Evolutionary conservation across 1,284 basidiomycete species (phyloP), one percentile per base, ranked within the genome.

Genomic region (Pseudozyma hubeiensis): DNA sequence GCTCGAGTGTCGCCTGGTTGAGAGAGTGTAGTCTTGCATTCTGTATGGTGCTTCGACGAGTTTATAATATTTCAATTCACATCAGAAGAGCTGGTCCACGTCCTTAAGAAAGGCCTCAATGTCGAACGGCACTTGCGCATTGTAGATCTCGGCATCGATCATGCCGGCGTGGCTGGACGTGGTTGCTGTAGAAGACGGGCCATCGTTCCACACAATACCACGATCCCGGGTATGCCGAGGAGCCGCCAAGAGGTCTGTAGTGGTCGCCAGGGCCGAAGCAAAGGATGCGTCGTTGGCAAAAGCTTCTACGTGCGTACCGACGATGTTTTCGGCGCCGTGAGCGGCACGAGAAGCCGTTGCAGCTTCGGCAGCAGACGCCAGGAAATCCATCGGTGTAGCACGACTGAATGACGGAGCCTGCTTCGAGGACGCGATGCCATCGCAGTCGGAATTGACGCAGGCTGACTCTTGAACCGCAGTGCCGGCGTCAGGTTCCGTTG

Each of bases 71-170:
- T 10, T 2, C 14, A 8, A 11, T 24, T 43, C 14, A 16, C 16
- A 14, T 45, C 34, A 71, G 44, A 71, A 71, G 5, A 64, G 46
- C 49, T 62, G 63, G 40, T 71, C 68, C 35, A 71, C 53, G 35
- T 71, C 68, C 44, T 49, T 49, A 13, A 71, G 55, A 30, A 71
- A 71, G 3, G 54, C 63, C 17, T 71, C 68, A 6, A 71, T 54
- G 37, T 71, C 68, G 24, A 71, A 66, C 16, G 57, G 53, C 6
- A 61, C 47, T 9, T 45, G 43, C 1, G 66, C 66, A 35, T 53
- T 46, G 37, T 39, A 53, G 29, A 63, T 53, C 29, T 17, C 53
- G 11, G 48, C 41, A 19, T 56, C 54, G 19, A 51, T 10, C 33
- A 43, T 5, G 10, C 24, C 39, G 14, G 39, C 52, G 13, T 45